phyloP scores from a whole-genome alignment of 2,329 filamentous ascomycete species.

The Fusarium nurragi region DNA sequence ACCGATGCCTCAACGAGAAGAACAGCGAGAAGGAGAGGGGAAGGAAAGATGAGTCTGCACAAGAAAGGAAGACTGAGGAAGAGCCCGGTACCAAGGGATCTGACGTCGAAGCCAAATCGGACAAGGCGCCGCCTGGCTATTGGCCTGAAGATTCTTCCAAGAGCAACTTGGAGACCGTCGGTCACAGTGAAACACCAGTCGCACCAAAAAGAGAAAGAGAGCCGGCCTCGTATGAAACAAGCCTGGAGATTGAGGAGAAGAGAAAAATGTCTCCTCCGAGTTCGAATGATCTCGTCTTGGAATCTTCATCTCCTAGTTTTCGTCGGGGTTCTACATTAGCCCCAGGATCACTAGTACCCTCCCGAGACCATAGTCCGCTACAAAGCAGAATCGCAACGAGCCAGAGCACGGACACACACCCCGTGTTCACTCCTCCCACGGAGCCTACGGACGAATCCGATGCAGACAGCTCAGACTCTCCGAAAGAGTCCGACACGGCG shows the following conservation, averaged over 20 bases:
- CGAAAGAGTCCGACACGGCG: conserved; percentile 34
- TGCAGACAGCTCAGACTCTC: conserved; percentile 32
- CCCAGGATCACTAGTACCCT: conserved; percentile 5
- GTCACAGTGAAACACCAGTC: not conserved
- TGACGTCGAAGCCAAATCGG: conserved; percentile 7
- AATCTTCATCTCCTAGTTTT: not conserved
- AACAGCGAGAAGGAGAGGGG: conserved; percentile 19
- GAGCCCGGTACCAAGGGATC: conserved; percentile 13
- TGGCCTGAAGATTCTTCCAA: conserved; percentile 40
- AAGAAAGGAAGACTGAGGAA: conserved; percentile 15
- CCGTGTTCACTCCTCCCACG: conserved; percentile 24
- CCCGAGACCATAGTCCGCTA: conserved; percentile 1
- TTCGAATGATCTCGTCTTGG: not conserved
- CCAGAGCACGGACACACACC: conserved; percentile 24
- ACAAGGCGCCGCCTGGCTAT: conserved; percentile 24
- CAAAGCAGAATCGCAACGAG: conserved; percentile 19
- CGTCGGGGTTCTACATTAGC: not conserved
- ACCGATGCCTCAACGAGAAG: conserved; percentile 29
- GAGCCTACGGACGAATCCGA: conserved; percentile 26
- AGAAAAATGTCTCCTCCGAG: not conserved
- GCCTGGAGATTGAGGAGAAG: conserved; percentile 19
- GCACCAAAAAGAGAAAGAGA: conserved; percentile 12
- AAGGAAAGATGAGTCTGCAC: not conserved
- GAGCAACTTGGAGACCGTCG: conserved; percentile 20
- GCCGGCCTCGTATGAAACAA: conserved; percentile 5